Evolutionary conservation across 2,329 filamentous ascomycete species (phyloP), one percentile per base, ranked within the genome.

Genomic region (Sporothrix mexicana): DNA sequence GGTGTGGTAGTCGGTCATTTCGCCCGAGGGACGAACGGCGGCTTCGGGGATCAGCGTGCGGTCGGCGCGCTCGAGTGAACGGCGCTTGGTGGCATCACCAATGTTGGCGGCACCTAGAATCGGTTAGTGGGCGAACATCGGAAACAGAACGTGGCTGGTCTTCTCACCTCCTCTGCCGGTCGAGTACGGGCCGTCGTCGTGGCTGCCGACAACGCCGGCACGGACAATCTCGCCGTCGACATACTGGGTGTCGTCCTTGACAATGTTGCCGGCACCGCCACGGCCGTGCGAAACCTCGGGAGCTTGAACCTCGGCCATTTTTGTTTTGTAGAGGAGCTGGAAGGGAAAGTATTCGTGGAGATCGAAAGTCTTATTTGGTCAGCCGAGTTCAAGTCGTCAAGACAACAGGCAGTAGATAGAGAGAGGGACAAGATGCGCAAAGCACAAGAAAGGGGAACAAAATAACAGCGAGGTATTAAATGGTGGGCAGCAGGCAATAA

Each of bases 221-320:
- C 88, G 87, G 72, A 88, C 87, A 70, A 91, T 87, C 75, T 88
- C 87, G 77, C 88, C 89, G 75, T 91, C 89, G 74, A 85, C 84
- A 78, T 91, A 91, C 76, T 84, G 77, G 51, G 88, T 90, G 74
- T 85, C 79, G 78, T 91, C 88, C 47, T 81, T 79, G 75, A 83
- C 85, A 80, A 91, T 89, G 80, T 91, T 91, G 77, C 89, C 88
- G 23, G 86, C 87, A 76, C 88, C 88, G 74, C 88, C 88, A 75
- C 88, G 86, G 76, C 88, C 88, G 81, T 90, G 88, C 17, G 88
- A 89, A 70, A 89, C 85, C 78, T 89, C 87, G 70, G 81, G 76
- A 15, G 77, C 77, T 20, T 15, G 15, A 10, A 57, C 53, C 3
- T 69, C 47, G 3, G 41, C 49, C 69, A 74, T 72, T 49, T 9